Evolutionary conservation across 208 protist genomes (phyloP), one percentile per base, ranked within the genome.

Genomic region (Phytomonas francai): DNA sequence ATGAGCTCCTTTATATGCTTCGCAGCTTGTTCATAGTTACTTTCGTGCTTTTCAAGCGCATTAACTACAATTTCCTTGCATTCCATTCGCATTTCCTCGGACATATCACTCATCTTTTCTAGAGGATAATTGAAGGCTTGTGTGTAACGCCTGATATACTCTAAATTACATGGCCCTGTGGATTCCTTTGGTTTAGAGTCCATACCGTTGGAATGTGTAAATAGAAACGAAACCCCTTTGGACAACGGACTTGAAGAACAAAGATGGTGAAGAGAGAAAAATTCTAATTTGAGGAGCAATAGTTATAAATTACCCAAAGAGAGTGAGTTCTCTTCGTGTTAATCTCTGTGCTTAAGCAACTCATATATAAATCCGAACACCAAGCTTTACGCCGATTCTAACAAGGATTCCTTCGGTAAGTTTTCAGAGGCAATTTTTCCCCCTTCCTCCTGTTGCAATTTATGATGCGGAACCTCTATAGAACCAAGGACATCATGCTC

Each of bases 1-100:
- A 98, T 97, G 65, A 89, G 83, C 70, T 97, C 95, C 71, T 98
- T 98, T 19, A 96, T 80, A 33, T 97, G 81, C 72, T 96, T 97
- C 22, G 93, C 92, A 19, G 96, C 96, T 32, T 87, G 82, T 65
- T 98, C 95, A 64, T 97, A 97, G 71, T 91, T 97, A 66, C 90
- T 87, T 54, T 93, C 89, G 34, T 87, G 85, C 71, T 94, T 98
- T 79, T 92, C 93, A 59, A 97, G 82, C 2, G 93, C 96, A 63
- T 97, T 97, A 32, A 97, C 92, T 59, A 97, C 92, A 65, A 94
- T 92, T 73, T 98, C 96, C 58, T 93, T 93, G 70, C 80, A 89
- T 42, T 98, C 96, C 3, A 81, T 77, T 19, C 89, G 82, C 94
- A 97, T 97, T 70, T 98, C 94, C 64, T 98, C 96, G 0, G 90